Percentiles rank a stretch among this genome's conserved stretches.
phyloP scores from a whole-genome alignment of 495 filamentous ascomycete species.

The Aspergillus saccharolyticus region DNA sequence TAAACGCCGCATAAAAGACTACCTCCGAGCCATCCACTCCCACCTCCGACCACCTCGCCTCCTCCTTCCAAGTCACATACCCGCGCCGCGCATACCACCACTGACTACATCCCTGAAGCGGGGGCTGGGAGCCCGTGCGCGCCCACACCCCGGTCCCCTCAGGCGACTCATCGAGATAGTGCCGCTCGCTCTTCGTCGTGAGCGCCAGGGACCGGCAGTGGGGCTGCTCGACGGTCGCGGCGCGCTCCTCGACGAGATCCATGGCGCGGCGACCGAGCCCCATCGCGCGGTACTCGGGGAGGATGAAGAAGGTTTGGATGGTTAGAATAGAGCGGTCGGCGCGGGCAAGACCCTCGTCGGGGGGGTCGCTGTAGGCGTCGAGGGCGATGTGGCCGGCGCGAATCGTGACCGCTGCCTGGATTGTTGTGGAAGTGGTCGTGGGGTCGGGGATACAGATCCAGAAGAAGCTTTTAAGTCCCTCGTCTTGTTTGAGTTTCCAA shows the following conservation, averaged over 20 bases:
- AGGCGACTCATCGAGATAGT: conserved; percentile 20
- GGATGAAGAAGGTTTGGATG: conserved; percentile 22
- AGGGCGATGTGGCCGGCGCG: conserved; percentile 26
- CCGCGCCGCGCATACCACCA: conserved; percentile 27
- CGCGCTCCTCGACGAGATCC: conserved; percentile 16
- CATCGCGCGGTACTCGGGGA: conserved; percentile 17
- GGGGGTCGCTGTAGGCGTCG: conserved; percentile 15
- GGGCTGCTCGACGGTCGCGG: conserved; percentile 5
- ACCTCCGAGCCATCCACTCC: conserved; percentile 15
- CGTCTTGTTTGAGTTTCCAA: conserved; percentile 17
- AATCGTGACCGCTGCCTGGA: not conserved
- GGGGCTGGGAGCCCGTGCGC: not conserved
- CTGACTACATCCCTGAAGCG: conserved; percentile 19
- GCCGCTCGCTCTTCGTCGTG: conserved; percentile 20
- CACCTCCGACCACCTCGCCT: conserved; percentile 13
- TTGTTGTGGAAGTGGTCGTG: not conserved
- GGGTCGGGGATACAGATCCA: conserved; percentile 17
- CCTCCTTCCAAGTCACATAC: conserved; percentile 26
- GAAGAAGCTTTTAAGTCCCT: conserved; percentile 19
- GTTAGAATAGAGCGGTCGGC: conserved; percentile 17
- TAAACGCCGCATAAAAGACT: conserved; percentile 18
- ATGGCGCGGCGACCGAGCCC: conserved; percentile 19
- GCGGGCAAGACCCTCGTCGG: conserved; percentile 13
- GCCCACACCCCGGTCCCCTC: conserved; percentile 20
- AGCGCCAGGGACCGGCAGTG: conserved; percentile 22